Conservation (phyloP, 2,329 filamentous ascomycete species). For the Aspergillus sp. region DNA sequence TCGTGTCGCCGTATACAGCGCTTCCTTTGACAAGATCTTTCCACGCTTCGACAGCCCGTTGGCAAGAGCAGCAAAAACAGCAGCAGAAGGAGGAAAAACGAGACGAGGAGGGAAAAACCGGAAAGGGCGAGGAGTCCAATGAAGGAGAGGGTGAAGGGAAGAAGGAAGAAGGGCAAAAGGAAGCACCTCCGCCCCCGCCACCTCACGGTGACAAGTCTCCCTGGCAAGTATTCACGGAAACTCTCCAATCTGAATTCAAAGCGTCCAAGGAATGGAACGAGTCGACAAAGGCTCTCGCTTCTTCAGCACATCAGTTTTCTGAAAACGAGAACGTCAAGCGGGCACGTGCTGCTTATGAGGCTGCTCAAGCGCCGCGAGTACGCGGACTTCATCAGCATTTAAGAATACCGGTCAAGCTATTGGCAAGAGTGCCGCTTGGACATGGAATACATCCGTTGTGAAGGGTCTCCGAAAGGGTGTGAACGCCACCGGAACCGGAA, state of each 20-base stretch:
- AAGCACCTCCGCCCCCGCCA: slow-evolving; percentile 66
- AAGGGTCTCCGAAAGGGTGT: slow-evolving; percentile 85
- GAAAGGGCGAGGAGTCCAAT: slow-evolving; percentile 8
- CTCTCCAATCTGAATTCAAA: slow-evolving; percentile 88
- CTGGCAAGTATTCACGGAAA: slow-evolving; percentile 98
- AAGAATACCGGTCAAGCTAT: slow-evolving; percentile 80
- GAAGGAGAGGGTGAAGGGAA: slow-evolving; percentile 22
- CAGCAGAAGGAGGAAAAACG: slow-evolving; percentile 34
- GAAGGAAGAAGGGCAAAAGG: slow-evolving; percentile 40
- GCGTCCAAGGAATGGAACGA: slow-evolving; percentile 99
- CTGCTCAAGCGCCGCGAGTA: slow-evolving; percentile 72
- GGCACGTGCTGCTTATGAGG: slow-evolving; percentile 77
- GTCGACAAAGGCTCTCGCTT: slow-evolving; percentile 87
- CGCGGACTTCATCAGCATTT: slow-evolving; percentile 68
- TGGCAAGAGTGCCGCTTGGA: slow-evolving; percentile 88
- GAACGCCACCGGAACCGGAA: slow-evolving; percentile 71
- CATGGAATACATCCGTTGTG: slow-evolving; percentile 90
- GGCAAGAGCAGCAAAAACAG: slow-evolving; percentile 30
- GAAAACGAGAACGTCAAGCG: slow-evolving; percentile 86
- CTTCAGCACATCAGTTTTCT: slow-evolving; percentile 79
- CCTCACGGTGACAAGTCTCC: slow-evolving; percentile 97
- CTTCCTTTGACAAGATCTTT: slow-evolving; percentile 32
- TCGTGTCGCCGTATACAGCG: slow-evolving; percentile 27
- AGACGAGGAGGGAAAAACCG: slow-evolving; percentile 29
- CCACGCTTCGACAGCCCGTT: slow-evolving; percentile 25